Percentiles rank a stretch among this genome's conserved stretches.
These are phyloP conservation scores for Camellia oleifera DNA, from an alignment of 179 eudicot species.

Conservation along the genomic window DNA sequence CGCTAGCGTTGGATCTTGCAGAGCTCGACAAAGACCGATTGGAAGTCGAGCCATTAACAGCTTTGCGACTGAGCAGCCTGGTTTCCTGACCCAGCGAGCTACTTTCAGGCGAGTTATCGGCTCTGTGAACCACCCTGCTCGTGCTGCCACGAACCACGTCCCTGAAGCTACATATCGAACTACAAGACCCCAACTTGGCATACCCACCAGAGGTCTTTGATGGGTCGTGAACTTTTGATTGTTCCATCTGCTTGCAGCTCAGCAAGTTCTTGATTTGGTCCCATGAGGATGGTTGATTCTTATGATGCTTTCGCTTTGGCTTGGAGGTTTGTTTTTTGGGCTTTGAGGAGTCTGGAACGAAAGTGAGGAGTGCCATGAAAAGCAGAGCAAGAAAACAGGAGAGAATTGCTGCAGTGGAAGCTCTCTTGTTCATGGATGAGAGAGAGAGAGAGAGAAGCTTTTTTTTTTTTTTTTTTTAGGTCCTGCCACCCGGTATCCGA, in stretches of 20 bases:
- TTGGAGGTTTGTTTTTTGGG: slow-evolving; percentile 14
- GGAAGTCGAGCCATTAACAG: slow-evolving; percentile 24
- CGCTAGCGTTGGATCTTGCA: slow-evolving; percentile 33
- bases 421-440: slow-evolving; percentile 11
- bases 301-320: slow-evolving; percentile 12
- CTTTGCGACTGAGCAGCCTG: slow-evolving; percentile 36
- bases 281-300: slow-evolving; percentile 66
- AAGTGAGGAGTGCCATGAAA: slow-evolving; percentile 33
- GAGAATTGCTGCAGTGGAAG: slow-evolving; percentile 13
- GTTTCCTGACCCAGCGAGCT: slow-evolving; percentile 52
- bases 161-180: slow-evolving; percentile 67
- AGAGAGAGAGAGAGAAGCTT: background rate
- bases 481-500: no score
- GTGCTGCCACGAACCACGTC: slow-evolving; percentile 76
- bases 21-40: slow-evolving; percentile 34
- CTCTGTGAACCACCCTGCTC: slow-evolving; percentile 63
- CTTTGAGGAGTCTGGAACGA: slow-evolving; percentile 9
- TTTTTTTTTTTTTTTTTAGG: background rate
- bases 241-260: slow-evolving; percentile 71
- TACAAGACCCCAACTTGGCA: slow-evolving; percentile 42
- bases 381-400: slow-evolving; percentile 20
- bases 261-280: slow-evolving; percentile 81
- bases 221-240: slow-evolving; percentile 60
- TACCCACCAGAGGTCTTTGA: slow-evolving; percentile 25
- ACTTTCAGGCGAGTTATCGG: slow-evolving; percentile 71